Evolutionary conservation across 1,139 yeast species (phyloP).

Genomic region (Wickerhamiella infanticola): DNA sequence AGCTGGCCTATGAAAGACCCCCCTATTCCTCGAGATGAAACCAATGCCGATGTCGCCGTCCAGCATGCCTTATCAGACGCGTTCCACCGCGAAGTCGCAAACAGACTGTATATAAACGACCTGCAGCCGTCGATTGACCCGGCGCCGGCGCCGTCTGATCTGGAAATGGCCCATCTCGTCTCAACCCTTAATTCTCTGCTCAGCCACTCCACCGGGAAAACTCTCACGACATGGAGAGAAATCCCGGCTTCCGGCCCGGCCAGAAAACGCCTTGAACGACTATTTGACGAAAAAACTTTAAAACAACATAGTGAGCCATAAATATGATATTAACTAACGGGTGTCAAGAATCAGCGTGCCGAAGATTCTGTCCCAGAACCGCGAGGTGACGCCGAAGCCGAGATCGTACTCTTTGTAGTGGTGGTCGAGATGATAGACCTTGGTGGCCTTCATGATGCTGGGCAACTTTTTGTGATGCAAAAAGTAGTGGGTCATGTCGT

Average conservation of each 20-base stretch:
- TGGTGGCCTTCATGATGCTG: conserved; percentile 52
- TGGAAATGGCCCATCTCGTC: conserved; percentile 3
- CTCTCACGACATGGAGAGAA: conserved; percentile 3
- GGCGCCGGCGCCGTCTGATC: conserved; percentile 9
- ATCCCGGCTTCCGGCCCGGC: conserved; percentile 7
- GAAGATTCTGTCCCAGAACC: conserved; percentile 87
- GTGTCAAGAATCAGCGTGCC: conserved; percentile 40
- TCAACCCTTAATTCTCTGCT: conserved; percentile 4
- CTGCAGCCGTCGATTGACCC: conserved; percentile 12
- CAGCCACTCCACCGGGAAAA: background rate
- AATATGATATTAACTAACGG: background rate
- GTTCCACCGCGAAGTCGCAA: conserved; percentile 5
- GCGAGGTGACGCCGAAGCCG: conserved; percentile 90
- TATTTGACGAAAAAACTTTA: conserved; percentile 2
- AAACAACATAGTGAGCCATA: background rate
- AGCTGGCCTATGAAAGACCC: conserved; percentile 12
- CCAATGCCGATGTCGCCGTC: conserved; percentile 1
- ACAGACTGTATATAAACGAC: conserved; percentile 8
- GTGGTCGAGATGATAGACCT: conserved; percentile 87
- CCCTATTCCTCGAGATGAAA: conserved; percentile 7
- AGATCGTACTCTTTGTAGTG: conserved; percentile 92
- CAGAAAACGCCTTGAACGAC: conserved; percentile 3
- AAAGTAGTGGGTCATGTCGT: conserved; percentile 81
- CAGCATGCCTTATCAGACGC: conserved; percentile 2
- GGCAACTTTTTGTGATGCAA: conserved; percentile 83